These are phyloP conservation scores for Stentor coeruleus DNA, from an alignment of 73 alveolate genomes.

Conservation along the genomic window DNA sequence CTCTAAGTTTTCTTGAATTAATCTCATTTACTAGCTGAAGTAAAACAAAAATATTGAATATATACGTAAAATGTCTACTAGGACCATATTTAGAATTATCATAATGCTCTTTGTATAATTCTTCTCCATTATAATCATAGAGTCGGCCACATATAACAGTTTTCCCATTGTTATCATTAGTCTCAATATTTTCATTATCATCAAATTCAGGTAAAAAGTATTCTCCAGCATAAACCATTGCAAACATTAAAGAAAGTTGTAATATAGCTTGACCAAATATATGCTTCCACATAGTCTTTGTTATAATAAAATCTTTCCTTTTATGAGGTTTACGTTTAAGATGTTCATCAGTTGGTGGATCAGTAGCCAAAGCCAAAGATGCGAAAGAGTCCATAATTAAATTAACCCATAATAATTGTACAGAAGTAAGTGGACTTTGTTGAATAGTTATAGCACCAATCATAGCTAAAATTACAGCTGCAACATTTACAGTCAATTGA, in stretches of 20 bases:
- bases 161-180: conserved; percentile 4
- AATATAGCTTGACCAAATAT: conserved; percentile 73
- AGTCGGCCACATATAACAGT: conserved; percentile 1
- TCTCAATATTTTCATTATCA: conserved; percentile 43
- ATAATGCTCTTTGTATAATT: conserved; percentile 37
- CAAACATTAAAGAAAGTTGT: conserved; percentile 64
- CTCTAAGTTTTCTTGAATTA: conserved; percentile 81
- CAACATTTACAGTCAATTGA: conserved; percentile 85
- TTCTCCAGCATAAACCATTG: conserved; percentile 64
- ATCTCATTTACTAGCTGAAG: conserved; percentile 79
- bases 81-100: conserved; percentile 54
- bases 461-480: conserved; percentile 85
- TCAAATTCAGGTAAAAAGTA: conserved; percentile 69
- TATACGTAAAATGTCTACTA: conserved; percentile 80
- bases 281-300: conserved; percentile 91
- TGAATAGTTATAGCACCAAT: conserved; percentile 82
- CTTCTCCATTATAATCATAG: conserved; percentile 25
- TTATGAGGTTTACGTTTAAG: conserved; percentile 73
- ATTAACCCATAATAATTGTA: conserved; percentile 82
- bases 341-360: conserved; percentile 85
- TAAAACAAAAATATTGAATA: conserved; percentile 81
- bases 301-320: conserved; percentile 83
- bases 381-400: conserved; percentile 96
- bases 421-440: conserved; percentile 82
- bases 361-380: conserved; percentile 91